Evolutionary conservation across 495 filamentous ascomycete species (phyloP), one percentile per base, ranked within the genome.

Genomic region (Penicillium bialowiezense): DNA sequence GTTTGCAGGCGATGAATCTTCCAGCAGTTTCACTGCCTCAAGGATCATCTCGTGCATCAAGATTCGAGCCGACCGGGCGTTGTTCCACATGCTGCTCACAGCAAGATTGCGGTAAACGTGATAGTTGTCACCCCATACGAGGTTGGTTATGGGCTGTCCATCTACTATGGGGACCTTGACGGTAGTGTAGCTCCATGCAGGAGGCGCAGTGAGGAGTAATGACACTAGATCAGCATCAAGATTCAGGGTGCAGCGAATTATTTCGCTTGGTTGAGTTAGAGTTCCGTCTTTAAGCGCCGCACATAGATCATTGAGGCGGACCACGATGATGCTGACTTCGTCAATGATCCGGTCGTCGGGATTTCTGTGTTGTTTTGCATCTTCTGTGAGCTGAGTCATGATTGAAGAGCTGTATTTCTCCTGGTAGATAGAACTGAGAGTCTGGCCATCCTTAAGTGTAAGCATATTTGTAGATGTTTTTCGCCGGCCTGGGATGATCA

Each of bases 21-120:
- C 37, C 7, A 50, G 21, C 10, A 12, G 6, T 2, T 41, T 38
- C 20, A 45, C 52, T 10, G 52, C 36, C 7, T 46, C 42, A 28
- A 57, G 44, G 17, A 52, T 48, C 3, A 45, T 21, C 38, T 57
- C 54, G 26, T 76, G 75, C 8, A 75, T 59, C 19, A 79, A 66
- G 31, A 81, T 68, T 26, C 74, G 70, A 1, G 73, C 71, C 55
- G 75, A 77, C 21, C 82, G 77, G 59, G 78, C 82, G 43, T 77
- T 72, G 50, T 81, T 85, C 79, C 80, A 83, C 37, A 77, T 67
- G 23, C 72, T 68, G 4, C 74, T 72, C 17, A 76, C 69, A 68
- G 74, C 79, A 36, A 78, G 66, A 54, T 78, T 70, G 10, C 52
- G 49, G 52, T 84, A 85, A 14, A 71, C 44, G 52, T 84, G 79